Conservation (phyloP, 306 rosid genomes). For the Vicia villosa region DNA sequence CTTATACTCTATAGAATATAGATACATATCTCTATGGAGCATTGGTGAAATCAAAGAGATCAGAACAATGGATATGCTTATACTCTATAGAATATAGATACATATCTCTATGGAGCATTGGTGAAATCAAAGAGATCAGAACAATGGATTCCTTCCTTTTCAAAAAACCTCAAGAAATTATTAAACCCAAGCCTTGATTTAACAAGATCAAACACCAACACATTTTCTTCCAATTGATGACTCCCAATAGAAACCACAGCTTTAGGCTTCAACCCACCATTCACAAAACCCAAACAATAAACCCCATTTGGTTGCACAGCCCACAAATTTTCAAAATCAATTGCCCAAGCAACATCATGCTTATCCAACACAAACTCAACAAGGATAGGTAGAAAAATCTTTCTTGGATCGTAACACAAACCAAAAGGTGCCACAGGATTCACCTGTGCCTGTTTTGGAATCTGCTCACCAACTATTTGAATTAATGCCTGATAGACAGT, state of each 20-base stretch:
- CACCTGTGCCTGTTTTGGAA: conserved; percentile 30
- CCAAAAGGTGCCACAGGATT: conserved; percentile 52
- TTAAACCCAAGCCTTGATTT: conserved; percentile 54
- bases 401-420: conserved; percentile 43
- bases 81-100: too few relatives aligned
- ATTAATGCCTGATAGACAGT: conserved; percentile 36
- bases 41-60: conserved; percentile 38
- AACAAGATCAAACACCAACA: conserved; percentile 48
- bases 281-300: conserved; percentile 50
- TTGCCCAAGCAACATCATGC: conserved; percentile 42
- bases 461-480: conserved; percentile 29
- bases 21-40: background rate
- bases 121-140: conserved; percentile 42
- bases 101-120: background rate
- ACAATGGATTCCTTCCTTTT: conserved; percentile 40
- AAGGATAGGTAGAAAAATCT: background rate
- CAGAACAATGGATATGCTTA: conserved; percentile 50
- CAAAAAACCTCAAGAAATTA: conserved; percentile 28
- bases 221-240: conserved; percentile 48
- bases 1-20: too few relatives aligned
- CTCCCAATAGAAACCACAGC: conserved; percentile 46
- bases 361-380: conserved; percentile 49
- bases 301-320: conserved; percentile 43
- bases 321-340: conserved; percentile 44
- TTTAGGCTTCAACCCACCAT: conserved; percentile 47